Evolutionary conservation across 2,329 filamentous ascomycete species (phyloP).

Genomic region (Penicillium sp.): DNA sequence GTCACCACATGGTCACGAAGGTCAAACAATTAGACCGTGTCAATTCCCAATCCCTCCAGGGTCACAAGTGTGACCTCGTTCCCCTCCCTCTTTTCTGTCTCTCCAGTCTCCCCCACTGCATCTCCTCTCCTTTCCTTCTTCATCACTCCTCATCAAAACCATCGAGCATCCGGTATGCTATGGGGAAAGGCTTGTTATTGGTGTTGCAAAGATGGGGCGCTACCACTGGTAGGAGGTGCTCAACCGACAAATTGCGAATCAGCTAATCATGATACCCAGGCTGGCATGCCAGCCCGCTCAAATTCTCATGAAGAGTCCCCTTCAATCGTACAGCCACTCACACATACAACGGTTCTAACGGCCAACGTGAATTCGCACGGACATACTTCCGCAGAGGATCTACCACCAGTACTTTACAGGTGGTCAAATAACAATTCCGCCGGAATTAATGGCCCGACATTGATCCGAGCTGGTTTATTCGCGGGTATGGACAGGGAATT

Average conservation of each 20-base stretch:
- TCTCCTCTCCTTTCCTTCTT: not conserved
- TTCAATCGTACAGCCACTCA: not conserved
- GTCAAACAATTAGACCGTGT: no score
- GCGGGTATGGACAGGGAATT: not conserved
- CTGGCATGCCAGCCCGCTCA: not conserved
- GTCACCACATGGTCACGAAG: no score
- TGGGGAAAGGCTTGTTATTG: slow-evolving; percentile 22
- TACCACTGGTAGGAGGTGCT: not conserved
- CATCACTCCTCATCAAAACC: not conserved
- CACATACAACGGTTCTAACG: no score
- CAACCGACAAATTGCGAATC: not conserved
- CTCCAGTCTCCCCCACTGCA: not conserved
- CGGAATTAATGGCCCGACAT: slow-evolving; percentile 29
- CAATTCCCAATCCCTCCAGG: no score
- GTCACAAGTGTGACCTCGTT: not conserved
- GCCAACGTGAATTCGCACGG: not conserved
- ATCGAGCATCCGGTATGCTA: no score
- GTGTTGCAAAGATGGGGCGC: slow-evolving; percentile 13
- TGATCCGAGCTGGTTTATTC: slow-evolving; percentile 31
- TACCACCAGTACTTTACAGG: slow-evolving; percentile 34
- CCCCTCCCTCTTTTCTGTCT: not conserved
- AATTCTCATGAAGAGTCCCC: not conserved
- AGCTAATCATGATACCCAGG: not conserved
- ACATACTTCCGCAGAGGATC: not conserved
- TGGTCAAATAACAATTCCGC: slow-evolving; percentile 32